Evolutionary conservation across 768 basidiomycete genomes (phyloP), one percentile per base, ranked within the genome.

Genomic region (Termitomyces sp.): DNA sequence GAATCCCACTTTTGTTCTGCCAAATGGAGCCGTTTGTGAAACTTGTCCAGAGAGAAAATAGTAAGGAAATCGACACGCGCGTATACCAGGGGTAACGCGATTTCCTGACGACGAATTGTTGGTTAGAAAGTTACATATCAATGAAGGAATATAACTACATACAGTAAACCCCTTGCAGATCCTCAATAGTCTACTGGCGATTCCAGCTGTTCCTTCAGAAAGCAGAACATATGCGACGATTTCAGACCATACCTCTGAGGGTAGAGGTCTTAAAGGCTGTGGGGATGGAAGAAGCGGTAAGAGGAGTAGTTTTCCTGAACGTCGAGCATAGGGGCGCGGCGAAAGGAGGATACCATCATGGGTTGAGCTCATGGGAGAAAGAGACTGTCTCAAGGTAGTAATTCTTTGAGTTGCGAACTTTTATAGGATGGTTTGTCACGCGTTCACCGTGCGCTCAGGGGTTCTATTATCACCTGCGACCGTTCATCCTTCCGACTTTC

Each of bases 1-100:
- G 91, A 89, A 64, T 94, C 91, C 94, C 94, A 96, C 65, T 79
- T 81, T 62, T 82, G 78, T 59, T 96, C 93, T 7, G 86, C 85
- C 30, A 66, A 63, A 57, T 77, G 72, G 1, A 95, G 77, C 23
- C 73, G 75, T n/a, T 71, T 57, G n/a, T 79, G 73, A 61, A 94
- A 86, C 58, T 74, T 77, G 54, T 80, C 76, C 41, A 93, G 73
- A 5, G 75, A 66, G 12, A 66, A 54, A 11, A 81, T 62, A 19
- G 74, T 72, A 5, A 66, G 64, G 30, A 89, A 68, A 28, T 67
- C 67, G 25, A 88, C 76, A 30, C 70, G 71, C n/a, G 79, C 70
- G 65, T 89, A 91, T 50, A 90, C 71, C 37, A 89, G 66, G 0
- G 91, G 89, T n/a, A 80, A 72, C 3, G 76, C 81, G 47, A 87